Conservation (phyloP, 345 rosid species). For the Ceriops zippeliana region DNA sequence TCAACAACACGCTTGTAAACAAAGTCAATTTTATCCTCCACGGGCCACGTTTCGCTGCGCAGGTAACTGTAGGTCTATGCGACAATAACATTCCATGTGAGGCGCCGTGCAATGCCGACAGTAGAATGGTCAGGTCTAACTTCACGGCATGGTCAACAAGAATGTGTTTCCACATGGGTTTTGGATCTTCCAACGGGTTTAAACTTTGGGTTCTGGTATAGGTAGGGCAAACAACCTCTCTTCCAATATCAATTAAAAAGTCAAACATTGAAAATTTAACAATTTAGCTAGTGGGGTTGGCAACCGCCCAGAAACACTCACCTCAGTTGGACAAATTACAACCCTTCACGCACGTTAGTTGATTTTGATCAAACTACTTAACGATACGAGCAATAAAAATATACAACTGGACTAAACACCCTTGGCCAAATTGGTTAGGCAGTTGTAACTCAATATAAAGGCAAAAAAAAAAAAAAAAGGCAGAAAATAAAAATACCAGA, state of each 20-base stretch:
- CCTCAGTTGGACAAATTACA: neutral
- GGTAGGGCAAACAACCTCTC: neutral
- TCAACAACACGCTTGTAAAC: neutral
- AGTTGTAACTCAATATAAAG: neutral
- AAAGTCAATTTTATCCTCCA: conserved; percentile 20
- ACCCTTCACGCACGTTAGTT: neutral
- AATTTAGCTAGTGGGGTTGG: conserved; percentile 24
- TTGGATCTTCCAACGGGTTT: neutral
- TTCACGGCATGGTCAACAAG: neutral
- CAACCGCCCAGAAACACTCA: neutral
- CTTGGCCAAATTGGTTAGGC: neutral
- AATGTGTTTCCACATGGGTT: neutral
- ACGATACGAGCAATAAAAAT: neutral
- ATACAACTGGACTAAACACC: neutral
- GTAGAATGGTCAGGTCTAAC: neutral
- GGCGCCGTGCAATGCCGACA: too few species aligned
- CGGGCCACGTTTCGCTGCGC: conserved; percentile 9
- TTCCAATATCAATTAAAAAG: neutral
- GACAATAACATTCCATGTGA: too few species aligned
- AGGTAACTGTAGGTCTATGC: too few species aligned
- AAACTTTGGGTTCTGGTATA: neutral
- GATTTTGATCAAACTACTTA: neutral
- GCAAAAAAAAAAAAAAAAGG: neutral
- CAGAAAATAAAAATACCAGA: neutral
- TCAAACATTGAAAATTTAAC: neutral